phyloP scores from a whole-genome alignment of 176 grass and related monocot genomes.

The Phoenix dactylifera region DNA sequence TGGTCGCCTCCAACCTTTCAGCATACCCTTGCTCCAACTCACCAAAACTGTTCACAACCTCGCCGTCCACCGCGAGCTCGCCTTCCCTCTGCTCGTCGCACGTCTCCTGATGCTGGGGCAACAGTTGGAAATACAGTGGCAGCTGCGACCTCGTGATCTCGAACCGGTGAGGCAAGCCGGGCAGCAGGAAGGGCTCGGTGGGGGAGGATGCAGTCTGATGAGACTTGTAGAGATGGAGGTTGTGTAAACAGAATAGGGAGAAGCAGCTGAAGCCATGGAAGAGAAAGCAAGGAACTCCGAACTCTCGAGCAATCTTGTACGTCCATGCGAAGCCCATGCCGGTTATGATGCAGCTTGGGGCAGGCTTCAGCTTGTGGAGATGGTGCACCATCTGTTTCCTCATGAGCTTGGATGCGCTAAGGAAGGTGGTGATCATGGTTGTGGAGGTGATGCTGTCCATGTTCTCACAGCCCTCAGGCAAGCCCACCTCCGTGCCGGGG shows the following conservation, averaged over 20 bases:
- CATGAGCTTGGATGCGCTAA: slow-evolving; percentile 27
- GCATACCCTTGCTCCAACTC: slow-evolving; percentile 56
- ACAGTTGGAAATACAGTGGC: slow-evolving; percentile 14
- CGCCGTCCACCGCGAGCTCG: slow-evolving; percentile 36
- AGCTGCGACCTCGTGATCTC: slow-evolving; percentile 36
- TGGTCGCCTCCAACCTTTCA: slow-evolving; percentile 4
- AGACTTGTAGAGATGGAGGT: slow-evolving; percentile 30
- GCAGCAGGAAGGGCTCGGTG: slow-evolving; percentile 38
- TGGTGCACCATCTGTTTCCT: slow-evolving; percentile 23
- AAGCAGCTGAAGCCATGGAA: slow-evolving; percentile 67
- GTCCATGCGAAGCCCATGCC: slow-evolving; percentile 44
- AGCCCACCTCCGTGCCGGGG: slow-evolving; percentile 24
- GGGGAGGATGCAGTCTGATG: slow-evolving; percentile 17
- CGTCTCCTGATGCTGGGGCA: neutral
- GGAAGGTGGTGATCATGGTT: slow-evolving; percentile 23
- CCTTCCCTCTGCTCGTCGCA: slow-evolving; percentile 19
- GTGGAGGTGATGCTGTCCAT: slow-evolving; percentile 26
- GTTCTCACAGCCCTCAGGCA: slow-evolving; percentile 46
- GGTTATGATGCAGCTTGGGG: slow-evolving; percentile 40
- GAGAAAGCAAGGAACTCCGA: slow-evolving; percentile 48
- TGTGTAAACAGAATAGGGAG: slow-evolving; percentile 36
- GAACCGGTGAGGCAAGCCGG: slow-evolving; percentile 30
- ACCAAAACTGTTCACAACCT: slow-evolving; percentile 63
- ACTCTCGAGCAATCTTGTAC: slow-evolving; percentile 21
- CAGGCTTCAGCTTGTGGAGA: neutral